Base-by-base conservation (phyloP, 2,329 filamentous ascomycete species). In the Trichophyton rubrum region DNA sequence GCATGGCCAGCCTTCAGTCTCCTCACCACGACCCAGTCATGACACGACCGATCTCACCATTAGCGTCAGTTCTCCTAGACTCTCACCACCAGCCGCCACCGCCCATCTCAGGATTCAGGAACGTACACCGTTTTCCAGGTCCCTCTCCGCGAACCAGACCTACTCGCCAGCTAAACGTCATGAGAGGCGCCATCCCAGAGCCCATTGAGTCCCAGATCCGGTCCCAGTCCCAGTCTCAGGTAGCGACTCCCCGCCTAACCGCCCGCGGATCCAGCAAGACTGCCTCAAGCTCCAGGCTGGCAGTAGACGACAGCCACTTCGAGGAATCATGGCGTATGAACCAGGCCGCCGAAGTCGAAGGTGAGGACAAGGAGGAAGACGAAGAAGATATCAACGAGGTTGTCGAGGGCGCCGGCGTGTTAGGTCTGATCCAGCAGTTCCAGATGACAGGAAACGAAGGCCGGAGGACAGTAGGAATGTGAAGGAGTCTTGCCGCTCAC, bases 391-490 rank as follows among this genome's bases (percentile, higher is more conserved):
- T 79, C 6, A 75, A 79, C 17, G 74, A 71, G 7, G 70, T 77
- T 33, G 72, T 71, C 30, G 75, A 74, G 0, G 78, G 79, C 3
- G 79, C 77, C 1, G 85, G 85, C 1, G 84, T 87, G 3, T 71
- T 88, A 61, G 85, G 85, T 7, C 70, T 88, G 65, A 76, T 88
- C 61, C 82, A 85, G 68, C 83, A 88, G 67, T 87, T 87, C 67
- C 82, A 85, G 63, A 84, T 82, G 71, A 83, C 81, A 41, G 73
- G 71, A 56, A 71, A 71, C 51, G 72, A 74, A 57, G 71, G 71
- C n/a, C 68, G 73, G 35, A 67, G 68, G 55, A 69, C 72, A 9
- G 68, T 73, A 60, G 71, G 71, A 7, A 70, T 74, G n/a, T 74
- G 67, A 30, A 11, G 11, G 9, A 38, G 33, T 38, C 33, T 38